Conservation (phyloP, 2,329 filamentous ascomycete species). For the Didymella segeticola region DNA sequence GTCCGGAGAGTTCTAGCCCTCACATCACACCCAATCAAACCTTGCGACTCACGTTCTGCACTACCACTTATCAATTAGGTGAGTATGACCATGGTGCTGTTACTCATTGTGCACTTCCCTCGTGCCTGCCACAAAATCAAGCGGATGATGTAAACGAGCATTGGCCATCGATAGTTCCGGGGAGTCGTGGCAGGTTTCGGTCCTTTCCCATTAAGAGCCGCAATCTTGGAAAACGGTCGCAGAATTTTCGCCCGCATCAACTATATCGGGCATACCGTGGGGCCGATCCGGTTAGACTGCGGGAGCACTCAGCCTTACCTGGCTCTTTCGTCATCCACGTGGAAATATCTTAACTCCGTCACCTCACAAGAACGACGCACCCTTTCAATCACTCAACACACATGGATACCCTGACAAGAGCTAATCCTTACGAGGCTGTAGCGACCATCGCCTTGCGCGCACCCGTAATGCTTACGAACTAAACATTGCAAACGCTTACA, state of each 20-base stretch:
- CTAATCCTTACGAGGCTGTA: no score
- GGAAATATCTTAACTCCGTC: slow-evolving; percentile 6
- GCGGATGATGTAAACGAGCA: slow-evolving; percentile 5
- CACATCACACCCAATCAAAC: not conserved
- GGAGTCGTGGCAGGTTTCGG: not conserved
- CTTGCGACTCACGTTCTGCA: not conserved
- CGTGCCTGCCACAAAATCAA: not conserved
- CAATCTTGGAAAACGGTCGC: not conserved
- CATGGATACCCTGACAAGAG: no score
- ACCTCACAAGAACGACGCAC: not conserved
- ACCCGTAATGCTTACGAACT: no score
- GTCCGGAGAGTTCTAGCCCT: slow-evolving; percentile 12
- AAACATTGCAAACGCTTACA: no score
- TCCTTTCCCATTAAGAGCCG: not conserved
- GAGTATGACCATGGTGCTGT: not conserved
- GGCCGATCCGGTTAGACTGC: not conserved
- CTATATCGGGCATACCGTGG: not conserved
- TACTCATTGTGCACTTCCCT: not conserved
- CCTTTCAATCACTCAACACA: not conserved
- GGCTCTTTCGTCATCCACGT: slow-evolving; percentile 2
- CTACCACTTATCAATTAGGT: slow-evolving; percentile 1
- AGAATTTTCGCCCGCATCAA: slow-evolving; percentile 2
- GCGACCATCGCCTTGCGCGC: no score
- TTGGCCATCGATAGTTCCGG: not conserved
- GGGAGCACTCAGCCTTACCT: slow-evolving; percentile 1